These are phyloP conservation scores for Fusarium dlaminii DNA, from an alignment of 2,329 filamentous ascomycete genomes.

Conservation along the genomic window DNA sequence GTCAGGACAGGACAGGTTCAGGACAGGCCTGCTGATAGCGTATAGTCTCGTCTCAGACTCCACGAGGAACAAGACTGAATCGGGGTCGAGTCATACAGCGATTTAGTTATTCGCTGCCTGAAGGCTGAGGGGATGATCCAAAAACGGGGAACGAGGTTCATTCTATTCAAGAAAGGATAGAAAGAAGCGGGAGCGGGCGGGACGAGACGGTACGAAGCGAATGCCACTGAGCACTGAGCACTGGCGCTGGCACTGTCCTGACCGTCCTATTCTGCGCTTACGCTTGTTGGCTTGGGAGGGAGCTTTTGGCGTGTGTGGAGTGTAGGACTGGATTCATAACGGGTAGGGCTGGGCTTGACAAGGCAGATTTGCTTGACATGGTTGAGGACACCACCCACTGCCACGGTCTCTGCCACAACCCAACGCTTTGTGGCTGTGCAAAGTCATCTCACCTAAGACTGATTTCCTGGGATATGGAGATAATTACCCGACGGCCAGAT, in stretches of 20 bases:
- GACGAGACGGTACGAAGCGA: constrained; percentile 42
- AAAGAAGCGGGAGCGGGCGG: constrained; percentile 38
- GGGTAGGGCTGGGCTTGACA: constrained; percentile 33
- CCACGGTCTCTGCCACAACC: constrained; percentile 9
- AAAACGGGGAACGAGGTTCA: constrained; percentile 6
- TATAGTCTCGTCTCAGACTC: constrained; percentile 51
- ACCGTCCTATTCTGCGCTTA: background rate
- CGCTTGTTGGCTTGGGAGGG: constrained; percentile 10
- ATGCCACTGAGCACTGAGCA: constrained; percentile 5
- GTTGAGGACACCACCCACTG: background rate
- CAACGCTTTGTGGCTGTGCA: constrained; percentile 22
- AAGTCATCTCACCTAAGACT: constrained; percentile 7
- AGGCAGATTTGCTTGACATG: constrained; percentile 14
- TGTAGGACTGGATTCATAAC: constrained; percentile 8
- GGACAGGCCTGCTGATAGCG: constrained; percentile 53
- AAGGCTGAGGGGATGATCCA: constrained; percentile 6
- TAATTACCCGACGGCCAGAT: constrained; percentile 10
- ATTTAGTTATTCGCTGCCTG: constrained; percentile 20
- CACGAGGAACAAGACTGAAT: constrained; percentile 41
- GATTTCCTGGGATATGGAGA: background rate
- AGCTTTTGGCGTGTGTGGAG: constrained; percentile 14
- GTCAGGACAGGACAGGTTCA: constrained; percentile 15
- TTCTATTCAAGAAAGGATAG: constrained; percentile 15
- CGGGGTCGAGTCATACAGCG: constrained; percentile 41
- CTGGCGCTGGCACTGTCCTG: constrained; percentile 4